Evolutionary conservation across 75 land plant genomes (phyloP).

Genomic region (Larix kaempferi): DNA sequence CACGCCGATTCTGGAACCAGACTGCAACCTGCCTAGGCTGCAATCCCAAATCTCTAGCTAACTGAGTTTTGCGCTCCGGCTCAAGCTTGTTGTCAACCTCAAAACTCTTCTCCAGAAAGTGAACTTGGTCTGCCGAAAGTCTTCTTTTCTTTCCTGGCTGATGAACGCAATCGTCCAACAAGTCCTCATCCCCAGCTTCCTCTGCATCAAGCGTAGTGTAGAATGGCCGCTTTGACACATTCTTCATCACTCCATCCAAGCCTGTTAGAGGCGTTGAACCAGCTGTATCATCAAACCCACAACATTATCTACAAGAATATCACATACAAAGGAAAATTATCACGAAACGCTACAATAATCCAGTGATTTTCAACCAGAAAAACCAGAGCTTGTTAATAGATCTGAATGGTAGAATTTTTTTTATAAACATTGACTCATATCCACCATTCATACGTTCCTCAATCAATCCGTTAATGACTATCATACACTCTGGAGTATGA

Average conservation of each 20-base stretch:
- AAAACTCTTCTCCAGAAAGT: background rate
- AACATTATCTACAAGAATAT: no score
- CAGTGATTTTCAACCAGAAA: no score
- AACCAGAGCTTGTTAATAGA: no score
- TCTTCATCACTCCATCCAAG: background rate
- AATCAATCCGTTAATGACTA: no score
- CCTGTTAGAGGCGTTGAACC: no score
- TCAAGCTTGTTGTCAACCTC: constrained; percentile 2
- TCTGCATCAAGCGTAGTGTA: background rate
- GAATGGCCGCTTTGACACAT: background rate
- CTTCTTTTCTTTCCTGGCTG: constrained; percentile 4
- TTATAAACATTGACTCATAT: no score
- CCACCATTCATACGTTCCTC: no score
- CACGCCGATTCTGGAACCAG: constrained; percentile 1
- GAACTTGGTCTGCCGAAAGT: background rate
- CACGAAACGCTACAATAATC: no score
- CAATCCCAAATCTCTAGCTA: constrained; percentile 4
- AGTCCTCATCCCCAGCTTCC: background rate
- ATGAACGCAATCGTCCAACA: background rate
- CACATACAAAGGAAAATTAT: no score
- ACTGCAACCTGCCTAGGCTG: constrained; percentile 3
- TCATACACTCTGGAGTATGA: no score
- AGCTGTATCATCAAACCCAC: no score
- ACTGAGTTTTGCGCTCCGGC: constrained; percentile 1
- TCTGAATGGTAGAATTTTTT: no score